phyloP scores from a whole-genome alignment of 2,329 filamentous ascomycete genomes.

The Ascochyta pisi region DNA sequence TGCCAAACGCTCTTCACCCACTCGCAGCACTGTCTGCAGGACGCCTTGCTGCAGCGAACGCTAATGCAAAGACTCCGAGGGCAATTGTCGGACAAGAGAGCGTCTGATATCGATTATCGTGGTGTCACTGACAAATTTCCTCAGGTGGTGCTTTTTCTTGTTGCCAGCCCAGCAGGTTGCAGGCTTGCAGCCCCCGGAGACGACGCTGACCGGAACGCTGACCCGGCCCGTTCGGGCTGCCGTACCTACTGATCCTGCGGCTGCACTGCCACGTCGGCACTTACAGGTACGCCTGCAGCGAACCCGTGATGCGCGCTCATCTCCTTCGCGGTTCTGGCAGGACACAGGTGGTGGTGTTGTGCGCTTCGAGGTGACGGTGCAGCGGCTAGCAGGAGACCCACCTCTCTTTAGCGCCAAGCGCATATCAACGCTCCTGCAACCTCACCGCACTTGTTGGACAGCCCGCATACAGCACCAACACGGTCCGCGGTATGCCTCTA shows the following conservation, averaged over 20 bases:
- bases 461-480: conserved; percentile 3
- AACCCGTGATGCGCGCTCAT: conserved; percentile 27
- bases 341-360: conserved; percentile 12
- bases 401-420: conserved; percentile 4
- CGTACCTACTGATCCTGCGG: not conserved
- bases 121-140: conserved; percentile 14
- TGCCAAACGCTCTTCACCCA: conserved; percentile 1
- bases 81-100: conserved; percentile 3
- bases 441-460: conserved; percentile 8
- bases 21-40: conserved; percentile 21
- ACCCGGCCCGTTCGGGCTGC: not conserved
- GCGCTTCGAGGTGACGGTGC: conserved; percentile 13
- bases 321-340: conserved; percentile 19
- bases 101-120: conserved; percentile 27
- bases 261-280: conserved; percentile 26
- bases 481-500: conserved; percentile 13
- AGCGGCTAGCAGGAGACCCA: conserved; percentile 16
- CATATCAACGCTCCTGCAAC: conserved; percentile 17
- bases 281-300: conserved; percentile 11
- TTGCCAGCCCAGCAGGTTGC: conserved; percentile 8
- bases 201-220: not conserved
- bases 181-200: not conserved
- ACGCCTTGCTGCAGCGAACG: conserved; percentile 25
- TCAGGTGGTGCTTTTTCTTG: conserved; percentile 9
- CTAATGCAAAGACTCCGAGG: conserved; percentile 15